Evolutionary conservation across 345 rosid species (phyloP), one percentile per base, ranked within the genome.

Genomic region (Aethionema arabicum): DNA sequence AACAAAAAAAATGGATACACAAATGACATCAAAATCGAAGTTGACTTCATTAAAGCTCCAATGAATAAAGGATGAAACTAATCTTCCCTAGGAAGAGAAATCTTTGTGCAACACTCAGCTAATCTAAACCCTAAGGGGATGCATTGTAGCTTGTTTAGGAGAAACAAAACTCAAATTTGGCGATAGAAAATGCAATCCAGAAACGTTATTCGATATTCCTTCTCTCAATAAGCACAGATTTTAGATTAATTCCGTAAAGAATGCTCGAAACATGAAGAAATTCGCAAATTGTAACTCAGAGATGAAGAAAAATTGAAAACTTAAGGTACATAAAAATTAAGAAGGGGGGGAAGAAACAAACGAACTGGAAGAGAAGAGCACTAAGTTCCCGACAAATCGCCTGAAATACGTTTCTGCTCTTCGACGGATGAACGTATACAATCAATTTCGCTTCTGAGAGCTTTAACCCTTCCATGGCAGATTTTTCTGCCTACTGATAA

Each of bases 301-400:
- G 45, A 6, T 37, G 40, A 37, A 11, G 27, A 48, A 7, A 21
- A 49, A n/a, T n/a, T 27, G 11, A 21, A 32, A 45, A 50, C 12
- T 8, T 2, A 12, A 42, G 29, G 2, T 0, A 13, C 40, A 32
- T 7, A 16, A 11, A 7, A 38, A 5, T 6, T 11, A 37, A 35
- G 27, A 16, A 49, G 4, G 12, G 12, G 59, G 51, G 31, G 44
- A 53, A 27, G 36, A 45, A 66, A 59, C 61, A 62, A 73, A 89
- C 97, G 65, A 70, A 90, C 97, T 79, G 82, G 85, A 92, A 92
- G 21, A 87, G 90, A 32, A 82, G 67, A 61, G 90, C 51, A 70
- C 96, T 85, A 61, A 93, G 90, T 77, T 90, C 82, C 21, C 86
- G 85, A 46, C 84, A 84, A n/a, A 92, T 81, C 1, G 91, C 96